Evolutionary conservation across 257 asterid genomes (phyloP).

Genomic region (Nicotiana tabacum): DNA sequence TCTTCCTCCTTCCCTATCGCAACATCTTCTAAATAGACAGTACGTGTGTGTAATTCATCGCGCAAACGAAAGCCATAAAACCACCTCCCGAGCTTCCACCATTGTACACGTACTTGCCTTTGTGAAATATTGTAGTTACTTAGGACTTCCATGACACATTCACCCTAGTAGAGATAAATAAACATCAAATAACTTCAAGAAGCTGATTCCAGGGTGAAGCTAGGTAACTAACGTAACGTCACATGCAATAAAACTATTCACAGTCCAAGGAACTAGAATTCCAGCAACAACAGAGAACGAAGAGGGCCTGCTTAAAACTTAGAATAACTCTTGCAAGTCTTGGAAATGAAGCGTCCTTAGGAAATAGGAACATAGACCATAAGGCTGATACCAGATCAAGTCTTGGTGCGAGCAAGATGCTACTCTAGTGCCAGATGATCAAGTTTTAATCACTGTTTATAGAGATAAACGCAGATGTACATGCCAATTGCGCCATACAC

Average conservation of each 20-base stretch:
- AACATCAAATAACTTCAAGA: neutral
- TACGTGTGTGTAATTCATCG: constrained; percentile 55
- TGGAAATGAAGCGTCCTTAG: neutral
- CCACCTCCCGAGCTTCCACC: constrained; percentile 96
- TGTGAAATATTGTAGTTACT: constrained; percentile 38
- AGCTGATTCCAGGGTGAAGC: neutral
- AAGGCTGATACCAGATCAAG: neutral
- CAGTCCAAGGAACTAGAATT: neutral
- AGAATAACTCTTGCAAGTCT: neutral
- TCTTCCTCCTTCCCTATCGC: constrained; percentile 37
- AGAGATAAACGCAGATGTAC: neutral
- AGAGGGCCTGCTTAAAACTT: neutral
- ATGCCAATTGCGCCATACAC: neutral
- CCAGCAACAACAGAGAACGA: neutral
- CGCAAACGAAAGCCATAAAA: constrained; percentile 59
- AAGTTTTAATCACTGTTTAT: neutral
- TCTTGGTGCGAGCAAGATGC: neutral
- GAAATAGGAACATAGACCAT: neutral
- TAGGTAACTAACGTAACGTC: neutral
- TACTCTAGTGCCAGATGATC: neutral
- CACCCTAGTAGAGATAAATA: constrained; percentile 30
- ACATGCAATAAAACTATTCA: neutral
- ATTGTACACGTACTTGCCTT: constrained; percentile 62
- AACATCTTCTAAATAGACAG: constrained; percentile 41
- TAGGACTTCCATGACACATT: constrained; percentile 42